Percentiles rank a stretch among this genome's conserved stretches.
phyloP scores from a whole-genome alignment of 2,329 filamentous ascomycete genomes.

The Hymenoscyphus repandus region DNA sequence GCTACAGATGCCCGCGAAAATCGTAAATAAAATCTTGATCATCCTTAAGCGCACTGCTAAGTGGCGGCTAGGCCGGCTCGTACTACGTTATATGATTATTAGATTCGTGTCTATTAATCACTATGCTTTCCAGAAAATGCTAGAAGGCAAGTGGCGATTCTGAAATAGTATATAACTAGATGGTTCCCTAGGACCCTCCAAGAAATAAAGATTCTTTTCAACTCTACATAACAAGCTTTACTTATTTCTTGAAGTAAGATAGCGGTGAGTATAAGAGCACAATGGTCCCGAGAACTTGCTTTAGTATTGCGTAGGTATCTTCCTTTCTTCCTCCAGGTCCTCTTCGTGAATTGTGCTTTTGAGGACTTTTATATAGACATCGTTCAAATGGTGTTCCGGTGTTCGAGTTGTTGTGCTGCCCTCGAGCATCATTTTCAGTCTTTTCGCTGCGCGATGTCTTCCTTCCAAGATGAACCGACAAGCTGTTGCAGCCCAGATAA shows the following conservation, averaged over 20 bases:
- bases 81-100: neutral
- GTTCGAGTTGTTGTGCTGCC: neutral
- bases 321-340: conserved; percentile 9
- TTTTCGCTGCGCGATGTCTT: neutral
- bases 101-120: neutral
- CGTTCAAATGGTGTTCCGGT: conserved; percentile 9
- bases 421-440: conserved; percentile 7
- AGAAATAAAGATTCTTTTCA: conserved; percentile 8
- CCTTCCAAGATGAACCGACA: conserved; percentile 26
- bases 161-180: conserved; percentile 9
- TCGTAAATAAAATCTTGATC: too few relatives aligned
- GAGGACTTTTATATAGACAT: conserved; percentile 13
- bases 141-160: conserved; percentile 9
- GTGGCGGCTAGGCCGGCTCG: too few relatives aligned
- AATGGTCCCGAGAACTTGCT: conserved; percentile 5
- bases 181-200: conserved; percentile 9
- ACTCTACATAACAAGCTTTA: neutral
- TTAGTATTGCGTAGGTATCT: conserved; percentile 1
- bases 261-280: conserved; percentile 5
- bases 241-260: neutral
- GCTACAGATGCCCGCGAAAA: too few relatives aligned
- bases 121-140: conserved; percentile 5
- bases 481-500: too few relatives aligned
- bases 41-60: too few relatives aligned
- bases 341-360: conserved; percentile 4